Evolutionary conservation across 2,329 filamentous ascomycete genomes (phyloP), one percentile per base, ranked within the genome.

Genomic region (Colletotrichum sp.): DNA sequence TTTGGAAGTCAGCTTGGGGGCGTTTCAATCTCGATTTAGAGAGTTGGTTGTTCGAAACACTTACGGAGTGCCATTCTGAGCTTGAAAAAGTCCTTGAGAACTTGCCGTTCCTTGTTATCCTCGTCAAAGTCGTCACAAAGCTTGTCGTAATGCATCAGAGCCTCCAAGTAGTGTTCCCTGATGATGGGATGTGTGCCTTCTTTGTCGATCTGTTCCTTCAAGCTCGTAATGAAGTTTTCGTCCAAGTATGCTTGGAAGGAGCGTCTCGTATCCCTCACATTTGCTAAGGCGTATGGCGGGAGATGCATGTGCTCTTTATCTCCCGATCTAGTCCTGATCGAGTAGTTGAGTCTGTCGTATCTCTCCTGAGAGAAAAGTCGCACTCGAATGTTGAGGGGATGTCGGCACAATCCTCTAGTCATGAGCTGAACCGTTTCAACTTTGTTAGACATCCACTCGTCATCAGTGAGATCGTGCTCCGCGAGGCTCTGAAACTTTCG

Each of bases 51-150:
- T 71, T 33, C 66, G 11, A 31, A n/a, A 82, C 43, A 51, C 87
- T 78, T 77, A 89, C 88, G 81, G 13, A 84, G 84, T 5, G 84
- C 85, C 75, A 88, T 86, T 85, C 86, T 87, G 2, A 89, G 76
- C 8, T 79, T 77, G 27, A 89, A 85, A 5, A 87, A 80, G 12
- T 83, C 82, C 2, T 74, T 70, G n/a, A 89, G 70, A 6, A 89
- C 82, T 1, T 76, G 68, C 33, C 81, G 79, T 43, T 86, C 82
- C 16, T 77, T 73, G 16, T 43, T 18, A 4, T 57, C 21, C n/a
- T 63, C 58, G 8, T 65, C 66, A 7, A 34, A 33, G 3, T 59
- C 34, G 47, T 62, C 8, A 47, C 79, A 81, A 13, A 34, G 38
- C 5, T 59, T 51, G 34, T 62, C 8, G 34, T 79, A 81, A 13